Base-by-base conservation (phyloP, 257 asterid species). In the Thymus mandschuricus region DNA sequence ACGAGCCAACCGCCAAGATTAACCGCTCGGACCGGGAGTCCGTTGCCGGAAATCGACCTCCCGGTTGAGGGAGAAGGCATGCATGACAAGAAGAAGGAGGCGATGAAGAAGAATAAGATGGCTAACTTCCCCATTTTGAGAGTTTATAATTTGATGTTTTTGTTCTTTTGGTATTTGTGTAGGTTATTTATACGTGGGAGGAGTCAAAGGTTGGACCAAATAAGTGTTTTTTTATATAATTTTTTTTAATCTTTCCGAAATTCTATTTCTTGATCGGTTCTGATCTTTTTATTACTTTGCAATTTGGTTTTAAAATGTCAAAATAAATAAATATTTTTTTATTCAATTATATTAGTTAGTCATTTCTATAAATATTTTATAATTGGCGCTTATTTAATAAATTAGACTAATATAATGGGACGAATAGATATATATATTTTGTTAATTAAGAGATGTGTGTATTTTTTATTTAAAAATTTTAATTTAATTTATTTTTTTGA, bases 1-100 rank as follows among this genome's bases (percentile, higher is more conserved):
- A 88, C 79, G 40, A 86, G 86, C 92, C 96, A 88, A 8, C 96
- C 92, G 9, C 96, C 96, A 11, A 88, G 90, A 63, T 81, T 88
- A 73, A 88, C 92, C 15, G 90, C 96, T 38, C 87, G 81, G 68
- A 86, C 79, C 2, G 74, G 84, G 64, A 76, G 80, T 50, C 40
- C 71, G 69, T 67, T 46, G 44, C 38, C 29, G 10, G 60, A 76
- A 48, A 27, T 55, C 8, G 74, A 10, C 40, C 82, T 81, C 31
- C 83, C 84, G 58, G 40, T 45, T 11, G 79, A 67, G 72, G 44
- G 31, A 46, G 60, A 59, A 5, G 80, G 68, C 29, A 54, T 31
- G 78, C 28, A 73, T 10, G 64, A 69, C 40, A 73, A 75, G 29
- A 66, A 41, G 1, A 66, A 27, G 68, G 67, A 72, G 44, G 71